phyloP scores from a whole-genome alignment of 2,329 filamentous ascomycete species.

The Colletotrichum euphorbiae region DNA sequence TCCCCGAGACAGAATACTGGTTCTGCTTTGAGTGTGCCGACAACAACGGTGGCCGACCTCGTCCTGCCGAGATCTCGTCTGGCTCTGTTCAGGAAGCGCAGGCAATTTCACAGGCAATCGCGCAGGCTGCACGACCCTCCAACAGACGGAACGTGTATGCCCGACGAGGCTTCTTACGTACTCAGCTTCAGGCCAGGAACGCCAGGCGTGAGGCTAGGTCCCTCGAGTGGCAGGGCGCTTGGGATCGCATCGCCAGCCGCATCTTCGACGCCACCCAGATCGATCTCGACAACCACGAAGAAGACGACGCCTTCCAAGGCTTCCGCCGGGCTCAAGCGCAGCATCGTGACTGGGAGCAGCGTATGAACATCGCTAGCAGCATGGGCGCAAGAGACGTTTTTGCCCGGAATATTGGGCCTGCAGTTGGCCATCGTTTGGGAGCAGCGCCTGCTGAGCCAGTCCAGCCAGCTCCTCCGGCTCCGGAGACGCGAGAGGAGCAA shows the following conservation, averaged over 20 bases:
- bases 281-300: conserved; percentile 88
- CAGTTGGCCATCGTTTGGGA: conserved; percentile 72
- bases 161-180: conserved; percentile 61
- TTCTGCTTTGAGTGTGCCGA: conserved; percentile 87
- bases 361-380: conserved; percentile 83
- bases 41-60: conserved; percentile 49
- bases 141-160: conserved; percentile 17
- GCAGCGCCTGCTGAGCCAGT: conserved; percentile 50
- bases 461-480: conserved; percentile 48
- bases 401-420: conserved; percentile 67
- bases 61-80: conserved; percentile 22
- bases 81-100: conserved; percentile 17
- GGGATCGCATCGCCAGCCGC: conserved; percentile 72
- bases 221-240: conserved; percentile 90
- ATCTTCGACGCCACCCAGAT: conserved; percentile 77
- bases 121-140: conserved; percentile 25
- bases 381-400: conserved; percentile 82
- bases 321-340: conserved; percentile 65
- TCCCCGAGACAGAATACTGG: conserved; percentile 81
- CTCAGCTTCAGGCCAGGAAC: conserved; percentile 67
- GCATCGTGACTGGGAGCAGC: conserved; percentile 82
- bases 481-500: conserved; percentile 83
- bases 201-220: conserved; percentile 73
- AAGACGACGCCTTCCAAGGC: conserved; percentile 69
- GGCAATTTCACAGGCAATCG: conserved; percentile 16